Evolutionary conservation across 2,329 filamentous ascomycete species (phyloP).

Genomic region (Talaromyces sp.): DNA sequence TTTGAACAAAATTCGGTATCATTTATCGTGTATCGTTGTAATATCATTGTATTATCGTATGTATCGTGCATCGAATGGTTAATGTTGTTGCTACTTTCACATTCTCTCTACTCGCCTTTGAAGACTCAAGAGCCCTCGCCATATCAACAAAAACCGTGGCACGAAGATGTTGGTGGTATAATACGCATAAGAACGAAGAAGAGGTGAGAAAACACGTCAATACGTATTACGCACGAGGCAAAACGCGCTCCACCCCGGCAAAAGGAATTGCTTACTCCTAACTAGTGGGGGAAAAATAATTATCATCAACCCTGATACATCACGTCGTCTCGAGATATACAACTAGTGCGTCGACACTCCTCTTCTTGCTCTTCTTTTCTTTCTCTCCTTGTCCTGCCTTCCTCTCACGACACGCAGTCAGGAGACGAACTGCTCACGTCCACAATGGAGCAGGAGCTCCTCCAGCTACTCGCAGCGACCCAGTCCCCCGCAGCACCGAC

Average conservation of each 20-base stretch:
- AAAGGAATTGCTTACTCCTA: constrained; percentile 11
- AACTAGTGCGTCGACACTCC: neutral
- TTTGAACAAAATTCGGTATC: neutral
- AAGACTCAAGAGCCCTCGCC: neutral
- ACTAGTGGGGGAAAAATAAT: constrained; percentile 5
- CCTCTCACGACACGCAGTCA: neutral
- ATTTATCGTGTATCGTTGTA: neutral
- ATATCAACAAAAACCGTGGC: neutral
- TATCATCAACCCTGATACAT: constrained; percentile 4
- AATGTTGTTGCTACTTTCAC: neutral
- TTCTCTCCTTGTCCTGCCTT: neutral
- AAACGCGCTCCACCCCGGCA: constrained; percentile 10
- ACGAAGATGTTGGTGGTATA: neutral
- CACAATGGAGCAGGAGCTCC: constrained; percentile 87
- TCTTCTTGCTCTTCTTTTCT: neutral
- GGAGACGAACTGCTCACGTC: constrained; percentile 11
- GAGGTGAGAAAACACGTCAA: constrained; percentile 9
- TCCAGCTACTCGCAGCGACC: constrained; percentile 82
- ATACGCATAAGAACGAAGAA: neutral
- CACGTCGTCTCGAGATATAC: neutral
- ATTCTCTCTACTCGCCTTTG: neutral
- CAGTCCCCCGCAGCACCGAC: constrained; percentile 73
- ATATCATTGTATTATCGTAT: neutral
- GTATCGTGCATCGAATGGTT: neutral
- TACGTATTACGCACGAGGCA: constrained; percentile 12